Evolutionary conservation across 2,329 filamentous ascomycete species (phyloP).

Genomic region (Chaetomiaceae sp.): DNA sequence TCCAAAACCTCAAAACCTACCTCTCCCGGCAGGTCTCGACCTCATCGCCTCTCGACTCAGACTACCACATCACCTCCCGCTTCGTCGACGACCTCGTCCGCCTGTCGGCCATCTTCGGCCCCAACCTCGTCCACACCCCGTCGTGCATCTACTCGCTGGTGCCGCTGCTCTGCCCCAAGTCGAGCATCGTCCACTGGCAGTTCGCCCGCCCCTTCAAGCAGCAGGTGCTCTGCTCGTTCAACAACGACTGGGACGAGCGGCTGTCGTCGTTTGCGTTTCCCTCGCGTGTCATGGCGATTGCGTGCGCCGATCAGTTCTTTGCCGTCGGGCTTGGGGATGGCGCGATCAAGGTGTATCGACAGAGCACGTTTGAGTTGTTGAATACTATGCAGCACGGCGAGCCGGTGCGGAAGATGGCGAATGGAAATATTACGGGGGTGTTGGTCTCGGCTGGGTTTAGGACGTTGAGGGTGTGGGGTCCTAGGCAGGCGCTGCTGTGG

Average conservation of each 20-base stretch:
- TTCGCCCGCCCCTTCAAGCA: constrained; percentile 17
- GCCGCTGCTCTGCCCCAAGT: constrained; percentile 18
- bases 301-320: constrained; percentile 18
- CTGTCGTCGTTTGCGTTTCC: constrained; percentile 14
- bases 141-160: constrained; percentile 18
- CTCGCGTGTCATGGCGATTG: constrained; percentile 16
- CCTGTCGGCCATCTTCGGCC: constrained; percentile 16
- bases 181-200: constrained; percentile 14
- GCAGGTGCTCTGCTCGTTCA: constrained; percentile 16
- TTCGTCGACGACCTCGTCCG: constrained; percentile 14
- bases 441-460: constrained; percentile 15
- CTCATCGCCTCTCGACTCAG: constrained; percentile 14
- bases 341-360: constrained; percentile 13
- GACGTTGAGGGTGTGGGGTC: constrained; percentile 16
- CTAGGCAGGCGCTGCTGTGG: constrained; percentile 14
- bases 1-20: constrained; percentile 15
- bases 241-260: constrained; percentile 20
- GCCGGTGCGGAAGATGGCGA: constrained; percentile 14
- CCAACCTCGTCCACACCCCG: constrained; percentile 14
- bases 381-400: constrained; percentile 15
- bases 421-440: constrained; percentile 13
- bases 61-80: constrained; percentile 14
- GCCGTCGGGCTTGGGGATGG: constrained; percentile 14
- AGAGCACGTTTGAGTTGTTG: constrained; percentile 19
- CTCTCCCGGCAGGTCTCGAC: constrained; percentile 15